Evolutionary conservation across 2,329 filamentous ascomycete species (phyloP), one percentile per base, ranked within the genome.

Genomic region (Fusarium hostae): DNA sequence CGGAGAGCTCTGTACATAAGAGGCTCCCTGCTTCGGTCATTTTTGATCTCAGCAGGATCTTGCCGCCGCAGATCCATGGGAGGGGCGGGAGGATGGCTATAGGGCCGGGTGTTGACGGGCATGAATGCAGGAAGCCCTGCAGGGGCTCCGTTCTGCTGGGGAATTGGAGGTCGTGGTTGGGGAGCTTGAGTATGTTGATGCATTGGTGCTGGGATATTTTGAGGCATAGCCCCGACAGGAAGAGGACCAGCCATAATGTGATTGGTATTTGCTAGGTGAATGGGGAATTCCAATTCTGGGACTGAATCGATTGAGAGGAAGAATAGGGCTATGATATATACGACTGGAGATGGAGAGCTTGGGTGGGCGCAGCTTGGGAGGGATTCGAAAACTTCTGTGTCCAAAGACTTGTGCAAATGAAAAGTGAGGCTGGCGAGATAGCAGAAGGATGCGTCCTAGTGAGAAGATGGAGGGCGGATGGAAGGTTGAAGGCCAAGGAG

Each of bases 1-100:
- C 82, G 83, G 50, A 82, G 77, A 20, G 84, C 79, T 34, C 77
- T 52, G 66, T 82, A 85, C 2, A 81, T 79, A 2, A 81, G 83
- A 58, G 80, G 70, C 20, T 75, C 74, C 43, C 83, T 80, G 12
- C 76, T 66, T 34, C 80, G 80, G 52, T 85, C 75, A 59, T 86
- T 83, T 11, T 77, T 79, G 24, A 78, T 69, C 45, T 78, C 73
- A 18, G 72, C 62, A 9, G 63, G 35, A 30, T 62, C 63, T 48
- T 68, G 69, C 28, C 45, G 62, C 58, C 55, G 72, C 40, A 76
- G 69, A 26, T 75, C 69, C 37, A 30, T 40, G 16, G 68, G 75
- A 47, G 66, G 71, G n/a, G 47, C 41, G 43, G 67, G 70, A 41
- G 65, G 65, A 34, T 68, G 65, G 24, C 51, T 61, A 34, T 60